Evolutionary conservation across 768 basidiomycete genomes (phyloP), one percentile per base, ranked within the genome.

Genomic region (Russula emetica): DNA sequence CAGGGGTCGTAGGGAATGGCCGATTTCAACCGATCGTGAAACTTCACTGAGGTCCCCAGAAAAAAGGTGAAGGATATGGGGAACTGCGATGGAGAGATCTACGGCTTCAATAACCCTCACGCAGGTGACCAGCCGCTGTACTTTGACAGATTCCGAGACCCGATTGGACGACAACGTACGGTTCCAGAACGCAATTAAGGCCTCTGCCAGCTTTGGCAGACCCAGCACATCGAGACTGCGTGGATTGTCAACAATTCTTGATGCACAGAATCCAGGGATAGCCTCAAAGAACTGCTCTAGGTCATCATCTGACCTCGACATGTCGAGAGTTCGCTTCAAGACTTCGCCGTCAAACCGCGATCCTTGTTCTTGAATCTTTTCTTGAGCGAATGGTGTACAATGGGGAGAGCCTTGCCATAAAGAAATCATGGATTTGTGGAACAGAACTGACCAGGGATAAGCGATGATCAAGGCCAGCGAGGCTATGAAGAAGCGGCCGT

Each of bases 241-340:
- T 9, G 36, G 36, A 11, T 42, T 18, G 11, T 30, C 24, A 20
- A 60, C 50, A 10, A 51, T n/a, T 51, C 40, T 5, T 18, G 58
- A 60, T 16, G 7, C n/a, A n/a, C 26, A 60, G 20, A 60, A 60
- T n/a, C 50, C 42, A 42, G 38, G 58, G 6, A 60, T 30, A 7
- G 20, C 26, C 9, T 51, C 30, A 11, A 52, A 52, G 38, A 60
- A 51, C 14, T n/a, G 58, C 50, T 50, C 49, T 26, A 60, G 7
- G 26, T 60, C 50, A 22, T 51, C 18, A 22, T 60, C 58, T 30
- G 16, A 26, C 1, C n/a, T 40, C 58, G 40, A 8, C n/a, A 20
- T 11, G 10, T 52, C 20, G 38, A 60, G n/a, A 14, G 50, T 60
- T 11, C 38, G 50, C 10, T 8, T n/a, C 36, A 60, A 30, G 9